Evolutionary conservation across 148 eudicot genomes (phyloP), one percentile per base, ranked within the genome.

Genomic region (Gaultheria prostrata): DNA sequence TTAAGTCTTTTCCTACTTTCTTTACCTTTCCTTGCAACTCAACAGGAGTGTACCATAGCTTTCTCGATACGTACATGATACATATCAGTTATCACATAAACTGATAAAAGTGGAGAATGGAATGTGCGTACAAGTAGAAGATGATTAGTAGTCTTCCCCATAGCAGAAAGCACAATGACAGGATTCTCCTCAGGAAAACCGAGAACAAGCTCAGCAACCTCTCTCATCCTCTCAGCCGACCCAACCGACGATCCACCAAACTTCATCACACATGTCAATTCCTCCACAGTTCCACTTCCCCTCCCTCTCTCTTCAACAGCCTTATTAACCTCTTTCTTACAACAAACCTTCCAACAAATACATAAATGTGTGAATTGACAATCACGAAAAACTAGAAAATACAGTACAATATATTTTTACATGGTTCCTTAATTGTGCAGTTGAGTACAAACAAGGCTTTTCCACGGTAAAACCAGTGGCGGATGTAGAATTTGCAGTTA

Each of bases 121-220:
- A 46, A 3, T 21, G 21, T 3, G 0, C 49, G 63, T 89, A 89
- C 92, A 82, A 86, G 83, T 35, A 91, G 82, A 84, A 91, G 92
- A 21, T 89, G 88, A 74, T 85, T 91, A 76, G 93, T 91, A 65
- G 93, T 89, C 75, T 89, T 91, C 1, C 92, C 93, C 93, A 91
- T 91, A 7, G 93, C 92, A 53, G 93, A 91, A n/a, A 91, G 92
- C 20, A 91, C 92, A 76, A 91, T 63, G 26, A 91, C 86, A 13
- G 93, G 92, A 73, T 56, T 84, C 69, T 91, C 92, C 4, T 91
- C 84, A 14, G 92, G 90, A 73, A 89, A 89, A 74, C 92, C 84
- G 4, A 84, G 89, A 14, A 91, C 39, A 13, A 91, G 92, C 46
- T 84, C 76, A 18, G 92, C 93, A 21, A 91, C 89, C 43, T 91